Conservation (phyloP, 352 stramenopile genomes). For the Poterioochromonas sp. region DNA sequence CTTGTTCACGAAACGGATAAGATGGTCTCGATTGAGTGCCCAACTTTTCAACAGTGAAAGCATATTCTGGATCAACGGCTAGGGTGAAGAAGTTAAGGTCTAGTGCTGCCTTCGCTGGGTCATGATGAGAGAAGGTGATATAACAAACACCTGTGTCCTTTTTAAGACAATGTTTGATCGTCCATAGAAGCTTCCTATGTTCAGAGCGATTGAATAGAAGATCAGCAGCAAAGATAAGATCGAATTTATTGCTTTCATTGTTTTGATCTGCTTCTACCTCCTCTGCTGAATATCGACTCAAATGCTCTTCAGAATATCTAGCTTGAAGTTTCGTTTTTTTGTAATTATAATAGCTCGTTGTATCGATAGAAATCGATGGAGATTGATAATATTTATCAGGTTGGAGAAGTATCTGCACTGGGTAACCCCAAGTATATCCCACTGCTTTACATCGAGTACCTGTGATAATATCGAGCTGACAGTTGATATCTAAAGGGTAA, state of each 20-base stretch:
- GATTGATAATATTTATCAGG: not conserved
- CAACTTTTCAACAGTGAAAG: not conserved
- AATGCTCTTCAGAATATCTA: not conserved
- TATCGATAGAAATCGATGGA: not conserved
- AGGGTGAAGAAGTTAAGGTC: slow-evolving; percentile 44
- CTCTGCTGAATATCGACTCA: slow-evolving; percentile 10
- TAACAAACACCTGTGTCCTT: not conserved
- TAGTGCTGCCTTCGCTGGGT: slow-evolving; percentile 38
- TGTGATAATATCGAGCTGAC: not conserved
- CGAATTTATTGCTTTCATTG: slow-evolving; percentile 32
- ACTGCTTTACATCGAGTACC: not conserved
- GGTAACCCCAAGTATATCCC: slow-evolving; percentile 7
- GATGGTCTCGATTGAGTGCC: not conserved
- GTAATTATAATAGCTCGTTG: not conserved
- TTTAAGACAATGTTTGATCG: not conserved
- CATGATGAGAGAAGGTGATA: slow-evolving; percentile 43
- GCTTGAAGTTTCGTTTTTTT: not conserved
- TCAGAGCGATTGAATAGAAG: slow-evolving; percentile 43
- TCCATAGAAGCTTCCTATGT: slow-evolving; percentile 20
- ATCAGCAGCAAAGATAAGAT: slow-evolving; percentile 41
- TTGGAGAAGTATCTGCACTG: not conserved
- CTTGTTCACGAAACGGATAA: slow-evolving; percentile 41
- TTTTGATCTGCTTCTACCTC: not conserved
- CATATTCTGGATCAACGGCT: not conserved
- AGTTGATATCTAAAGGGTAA: slow-evolving; percentile 14